Percentiles rank a stretch among this genome's conserved stretches.
Evolutionary conservation across 208 protist genomes (phyloP).

Genomic region (Vickermania ingenoplastis): DNA sequence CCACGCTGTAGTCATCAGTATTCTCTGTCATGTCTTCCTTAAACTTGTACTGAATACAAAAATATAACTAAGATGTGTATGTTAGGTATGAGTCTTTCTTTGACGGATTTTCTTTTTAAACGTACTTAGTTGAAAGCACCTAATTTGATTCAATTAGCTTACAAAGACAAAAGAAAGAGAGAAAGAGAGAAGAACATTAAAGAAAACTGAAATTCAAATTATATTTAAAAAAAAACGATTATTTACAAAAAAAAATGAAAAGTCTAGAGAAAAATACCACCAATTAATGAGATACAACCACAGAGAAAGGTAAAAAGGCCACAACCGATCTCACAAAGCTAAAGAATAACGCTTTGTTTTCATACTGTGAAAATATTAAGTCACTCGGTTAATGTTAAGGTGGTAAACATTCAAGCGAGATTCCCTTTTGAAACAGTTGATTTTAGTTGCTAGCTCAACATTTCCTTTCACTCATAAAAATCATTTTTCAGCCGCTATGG

Average conservation of each 20-base stretch:
- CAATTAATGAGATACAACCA: neutral
- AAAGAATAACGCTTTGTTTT: neutral
- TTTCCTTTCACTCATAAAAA: too few species aligned
- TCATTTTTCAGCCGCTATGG: too few species aligned
- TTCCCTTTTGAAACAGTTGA: too few species aligned
- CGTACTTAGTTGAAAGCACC: conserved; percentile 3
- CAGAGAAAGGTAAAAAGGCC: neutral
- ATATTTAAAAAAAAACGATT: conserved; percentile 9
- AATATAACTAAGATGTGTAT: conserved; percentile 9
- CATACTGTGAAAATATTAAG: too few species aligned
- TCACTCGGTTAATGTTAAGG: too few species aligned
- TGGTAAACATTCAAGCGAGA: too few species aligned
- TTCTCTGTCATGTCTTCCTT: conserved; percentile 8
- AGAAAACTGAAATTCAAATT: conserved; percentile 2
- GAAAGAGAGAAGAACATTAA: conserved; percentile 5
- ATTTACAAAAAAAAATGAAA: neutral
- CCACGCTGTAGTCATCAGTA: conserved; percentile 28
- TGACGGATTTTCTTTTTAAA: conserved; percentile 10
- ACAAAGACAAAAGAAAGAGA: conserved; percentile 5
- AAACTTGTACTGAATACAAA: conserved; percentile 1
- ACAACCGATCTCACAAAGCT: neutral
- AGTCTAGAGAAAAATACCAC: conserved; percentile 5
- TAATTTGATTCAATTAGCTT: neutral
- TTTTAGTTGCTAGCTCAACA: too few species aligned
- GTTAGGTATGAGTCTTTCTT: conserved; percentile 9